phyloP scores from a whole-genome alignment of 371 early-diverging fungal species.

The Actinomortierella wolfii region DNA sequence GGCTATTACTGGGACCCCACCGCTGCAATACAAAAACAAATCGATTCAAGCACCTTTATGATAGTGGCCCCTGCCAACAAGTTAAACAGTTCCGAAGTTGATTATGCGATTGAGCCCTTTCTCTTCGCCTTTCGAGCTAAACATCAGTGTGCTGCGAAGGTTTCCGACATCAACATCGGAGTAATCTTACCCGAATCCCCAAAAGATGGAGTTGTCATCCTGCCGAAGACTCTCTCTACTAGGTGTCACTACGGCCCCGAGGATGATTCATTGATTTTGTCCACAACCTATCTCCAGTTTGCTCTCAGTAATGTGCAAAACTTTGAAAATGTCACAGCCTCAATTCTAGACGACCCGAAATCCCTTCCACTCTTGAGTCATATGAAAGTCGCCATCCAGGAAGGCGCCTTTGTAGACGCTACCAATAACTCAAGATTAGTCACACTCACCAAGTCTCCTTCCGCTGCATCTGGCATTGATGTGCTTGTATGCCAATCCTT shows the following conservation, averaged over 20 bases:
- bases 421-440: neutral
- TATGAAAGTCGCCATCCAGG: constrained; percentile 5
- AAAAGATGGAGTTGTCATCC: neutral
- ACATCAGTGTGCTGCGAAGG: no score
- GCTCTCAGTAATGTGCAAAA: constrained; percentile 2
- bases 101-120: no score
- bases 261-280: neutral
- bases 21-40: no score
- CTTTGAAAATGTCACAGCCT: constrained; percentile 6
- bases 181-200: neutral
- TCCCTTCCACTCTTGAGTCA: constrained; percentile 6
- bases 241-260: constrained; percentile 7
- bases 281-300: constrained; percentile 1
- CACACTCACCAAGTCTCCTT: neutral
- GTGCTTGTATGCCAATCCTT: constrained; percentile 1
- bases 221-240: neutral
- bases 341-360: constrained; percentile 7
- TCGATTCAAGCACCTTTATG: no score
- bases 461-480: neutral
- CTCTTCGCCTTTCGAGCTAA: no score
- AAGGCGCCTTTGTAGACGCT: neutral
- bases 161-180: no score
- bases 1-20: no score
- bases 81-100: no score
- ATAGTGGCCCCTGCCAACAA: no score